Evolutionary conservation across 768 basidiomycete species (phyloP), one percentile per base, ranked within the genome.

Genomic region (Paxillus rubicundulus): DNA sequence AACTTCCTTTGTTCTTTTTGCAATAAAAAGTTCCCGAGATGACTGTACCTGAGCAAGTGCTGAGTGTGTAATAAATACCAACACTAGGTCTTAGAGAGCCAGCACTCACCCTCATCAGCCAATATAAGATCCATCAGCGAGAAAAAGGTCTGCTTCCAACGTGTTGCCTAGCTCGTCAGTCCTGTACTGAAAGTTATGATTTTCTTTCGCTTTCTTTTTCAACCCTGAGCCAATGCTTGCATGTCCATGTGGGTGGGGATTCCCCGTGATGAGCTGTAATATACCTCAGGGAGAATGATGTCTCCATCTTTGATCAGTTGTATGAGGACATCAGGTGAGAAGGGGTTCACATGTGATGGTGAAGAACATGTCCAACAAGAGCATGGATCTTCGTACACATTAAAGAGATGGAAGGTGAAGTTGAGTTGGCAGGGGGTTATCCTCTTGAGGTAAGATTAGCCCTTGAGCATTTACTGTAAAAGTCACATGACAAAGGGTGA

Each of bases 81-180:
- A 33, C 33, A 12, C 12, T 14, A 33, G 12, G 14, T 13, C 33
- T 2, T 14, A 13, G 14, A 33, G 14, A 2, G 5, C 10, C 17
- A 14, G 2, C 3, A 70, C 81, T 14, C 37, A 87, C 91, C 91
- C 74, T 89, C 85, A 3, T 80, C 77, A 1, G 89, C 84, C n/a
- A 69, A 63, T 47, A 98, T 80, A 0, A 91, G 88, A 50, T 93
- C 84, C 42, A 80, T 75, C 50, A 99, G 76, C 59, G 98, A 69
- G 70, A 99, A 97, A 2, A 92, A 60, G 0, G 96, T 93, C 65
- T 99, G 96, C 66, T 93, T 94, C 96, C 96, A 98, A 67, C 98
- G 96, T 21, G 95, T 98, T 9, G 91, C 84, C 20, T 82, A 81
- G 52, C 90, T 94, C 60, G 73, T 73, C 9, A 96, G 94, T 0